Conservation (phyloP, 331 rosid species). For the Erythrophleum ivorense region DNA sequence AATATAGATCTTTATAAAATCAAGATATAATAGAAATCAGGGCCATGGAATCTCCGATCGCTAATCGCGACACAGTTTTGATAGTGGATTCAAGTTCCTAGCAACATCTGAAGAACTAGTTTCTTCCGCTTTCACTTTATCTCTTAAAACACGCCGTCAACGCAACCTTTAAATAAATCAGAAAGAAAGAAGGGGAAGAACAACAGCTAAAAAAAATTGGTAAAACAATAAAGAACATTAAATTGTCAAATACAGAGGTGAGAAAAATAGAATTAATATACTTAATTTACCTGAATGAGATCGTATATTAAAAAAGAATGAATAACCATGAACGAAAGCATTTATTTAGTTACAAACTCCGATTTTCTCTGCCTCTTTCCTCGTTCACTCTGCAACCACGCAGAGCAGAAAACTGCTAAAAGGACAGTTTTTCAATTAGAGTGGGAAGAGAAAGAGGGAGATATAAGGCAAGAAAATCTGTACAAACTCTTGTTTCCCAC, state of each 20-base stretch:
- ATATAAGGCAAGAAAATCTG: conserved; percentile 33
- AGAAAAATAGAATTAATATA: conserved; percentile 17
- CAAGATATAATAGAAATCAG: conserved; percentile 21
- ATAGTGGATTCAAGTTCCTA: conserved; percentile 24
- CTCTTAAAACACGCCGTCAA: not conserved
- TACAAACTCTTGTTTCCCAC: conserved; percentile 47
- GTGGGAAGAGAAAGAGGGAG: conserved; percentile 29
- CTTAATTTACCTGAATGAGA: conserved; percentile 30
- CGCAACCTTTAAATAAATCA: not conserved
- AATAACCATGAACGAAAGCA: conserved; percentile 27
- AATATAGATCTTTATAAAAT: conserved; percentile 36
- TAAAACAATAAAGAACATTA: conserved; percentile 1
- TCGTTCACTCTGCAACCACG: conserved; percentile 45
- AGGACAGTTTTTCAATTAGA: conserved; percentile 25
- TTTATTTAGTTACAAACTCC: conserved; percentile 12
- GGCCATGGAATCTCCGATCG: conserved; percentile 44
- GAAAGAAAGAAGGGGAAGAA: conserved; percentile 7
- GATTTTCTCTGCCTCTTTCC: conserved; percentile 16
- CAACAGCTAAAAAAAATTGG: not conserved
- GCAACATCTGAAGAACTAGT: conserved; percentile 8
- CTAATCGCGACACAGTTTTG: conserved; percentile 19
- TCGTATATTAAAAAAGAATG: conserved; percentile 27
- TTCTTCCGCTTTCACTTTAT: conserved; percentile 11
- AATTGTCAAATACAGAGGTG: conserved; percentile 5
- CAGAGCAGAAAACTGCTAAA: conserved; percentile 41